These are phyloP conservation scores for Elsinoe fawcettii DNA, from an alignment of 2,329 filamentous ascomycete genomes.

Conservation along the genomic window DNA sequence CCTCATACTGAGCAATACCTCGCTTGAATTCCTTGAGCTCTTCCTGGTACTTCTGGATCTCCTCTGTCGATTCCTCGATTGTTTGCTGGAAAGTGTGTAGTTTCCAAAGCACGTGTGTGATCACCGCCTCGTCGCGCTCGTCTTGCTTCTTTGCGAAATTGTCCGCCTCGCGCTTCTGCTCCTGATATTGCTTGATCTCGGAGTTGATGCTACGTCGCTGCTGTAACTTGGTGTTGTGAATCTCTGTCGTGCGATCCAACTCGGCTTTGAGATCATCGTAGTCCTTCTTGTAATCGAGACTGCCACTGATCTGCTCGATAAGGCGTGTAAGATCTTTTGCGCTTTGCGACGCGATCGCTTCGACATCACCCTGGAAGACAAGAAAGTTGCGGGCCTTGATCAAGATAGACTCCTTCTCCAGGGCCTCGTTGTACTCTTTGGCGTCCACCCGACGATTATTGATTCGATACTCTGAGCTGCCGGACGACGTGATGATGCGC, in stretches of 20 bases:
- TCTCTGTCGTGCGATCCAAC: constrained; percentile 77
- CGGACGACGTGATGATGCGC: constrained; percentile 79
- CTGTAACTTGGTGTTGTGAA: constrained; percentile 80
- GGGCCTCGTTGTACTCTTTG: constrained; percentile 83
- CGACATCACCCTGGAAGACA: constrained; percentile 96
- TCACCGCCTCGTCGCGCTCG: constrained; percentile 82
- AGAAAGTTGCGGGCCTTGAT: constrained; percentile 98
- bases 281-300: constrained; percentile 85
- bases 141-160: constrained; percentile 86
- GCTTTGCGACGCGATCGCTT: constrained; percentile 91
- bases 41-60: constrained; percentile 89
- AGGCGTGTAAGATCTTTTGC: constrained; percentile 86
- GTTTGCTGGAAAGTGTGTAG: constrained; percentile 88
- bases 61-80: constrained; percentile 82
- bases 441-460: constrained; percentile 85
- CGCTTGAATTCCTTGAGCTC: constrained; percentile 88
- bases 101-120: constrained; percentile 94
- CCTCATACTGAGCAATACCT: constrained; percentile 77
- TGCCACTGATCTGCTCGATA: constrained; percentile 96
- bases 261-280: constrained; percentile 87
- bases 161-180: constrained; percentile 93
- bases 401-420: constrained; percentile 90
- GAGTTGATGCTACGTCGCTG: constrained; percentile 90
- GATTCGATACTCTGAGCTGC: constrained; percentile 92
- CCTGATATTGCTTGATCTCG: constrained; percentile 94